Conservation (phyloP, 2,329 filamentous ascomycete genomes). For the Sporothrix pseudoabietina region DNA sequence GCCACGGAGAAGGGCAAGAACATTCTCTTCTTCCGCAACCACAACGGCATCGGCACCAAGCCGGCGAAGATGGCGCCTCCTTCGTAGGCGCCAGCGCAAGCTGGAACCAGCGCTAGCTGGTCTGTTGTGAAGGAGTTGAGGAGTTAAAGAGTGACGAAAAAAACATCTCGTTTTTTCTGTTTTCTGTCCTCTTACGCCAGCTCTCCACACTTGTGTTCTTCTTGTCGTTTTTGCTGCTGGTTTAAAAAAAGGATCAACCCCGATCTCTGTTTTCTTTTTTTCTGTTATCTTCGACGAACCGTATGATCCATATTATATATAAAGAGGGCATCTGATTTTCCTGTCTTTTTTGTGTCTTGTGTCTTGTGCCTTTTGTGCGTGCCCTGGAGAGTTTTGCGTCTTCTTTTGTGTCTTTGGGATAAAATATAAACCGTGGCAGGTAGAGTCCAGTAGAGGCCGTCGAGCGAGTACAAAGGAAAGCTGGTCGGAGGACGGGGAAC, state of each 20-base stretch:
- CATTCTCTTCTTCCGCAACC: constrained; percentile 93
- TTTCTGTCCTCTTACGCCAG: neutral
- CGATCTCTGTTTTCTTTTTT: neutral
- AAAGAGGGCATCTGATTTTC: constrained; percentile 5
- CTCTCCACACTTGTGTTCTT: constrained; percentile 11
- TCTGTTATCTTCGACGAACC: constrained; percentile 6
- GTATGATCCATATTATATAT: constrained; percentile 22
- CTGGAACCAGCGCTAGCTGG: neutral
- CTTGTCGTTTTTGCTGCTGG: neutral
- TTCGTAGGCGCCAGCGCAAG: neutral
- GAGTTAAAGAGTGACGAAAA: neutral
- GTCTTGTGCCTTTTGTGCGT: neutral
- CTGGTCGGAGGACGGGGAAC: neutral
- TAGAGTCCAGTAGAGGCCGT: neutral
- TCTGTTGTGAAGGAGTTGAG: neutral
- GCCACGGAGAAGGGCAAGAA: constrained; percentile 79
- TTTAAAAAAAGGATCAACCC: neutral
- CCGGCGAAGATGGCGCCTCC: constrained; percentile 38
- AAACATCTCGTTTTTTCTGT: neutral
- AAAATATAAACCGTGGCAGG: constrained; percentile 16
- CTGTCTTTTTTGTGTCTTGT: neutral
- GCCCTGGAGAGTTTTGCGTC: neutral
- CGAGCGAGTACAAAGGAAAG: neutral
- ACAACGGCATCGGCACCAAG: constrained; percentile 75
- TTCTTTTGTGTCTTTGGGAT: neutral